Base-by-base conservation (phyloP, 169 alveolate species). In the Babesia bovis region DNA sequence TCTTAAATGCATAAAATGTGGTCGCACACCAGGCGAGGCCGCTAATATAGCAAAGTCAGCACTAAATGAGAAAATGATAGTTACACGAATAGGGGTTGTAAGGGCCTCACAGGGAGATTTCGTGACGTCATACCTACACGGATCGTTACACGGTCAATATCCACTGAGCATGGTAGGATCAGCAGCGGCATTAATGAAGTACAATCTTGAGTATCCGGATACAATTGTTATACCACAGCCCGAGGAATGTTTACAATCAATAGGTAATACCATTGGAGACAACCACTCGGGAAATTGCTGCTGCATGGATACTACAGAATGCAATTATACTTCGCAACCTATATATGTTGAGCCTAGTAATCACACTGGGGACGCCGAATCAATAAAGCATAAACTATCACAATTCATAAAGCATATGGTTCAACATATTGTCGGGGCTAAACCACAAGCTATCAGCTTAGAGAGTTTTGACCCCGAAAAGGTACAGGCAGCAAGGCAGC, bases 381-480 rank as follows among this genome's bases (percentile, higher is more conserved):
- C 66, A 28, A 21, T 41, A 13, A 58, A 35, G 44, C 10, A 52
- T 6, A 61, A 44, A 26, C 40, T 60, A n/a, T 60, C 59, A 47
- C 28, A 26, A 2, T 66, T 76, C 36, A n/a, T 35, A 5, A 65
- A 58, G 51, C 66, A 76, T 25, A 25, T 76, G 26, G 71, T 44
- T 9, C 53, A 50, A 45, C 85, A 76, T 32, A 38, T 66, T 23
- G 79, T 76, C 5, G 85, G 73, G 10, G 85, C 72, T 25, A 21
- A 57, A 49, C 85, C 85, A 5, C 58, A 38, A 30, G 85, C 66
- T 7, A 15, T 76, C 71, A 44, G 53, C 12, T 19, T 76, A 19
- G 81, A 76, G 21, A 45, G 56, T 23, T 66, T 41, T n/a, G 85
- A 66, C 30, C 41, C 21, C 25, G 79, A 15, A 17, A 59, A 60